phyloP scores from a whole-genome alignment of 352 stramenopile genomes.

The Peronospora farinosa region DNA sequence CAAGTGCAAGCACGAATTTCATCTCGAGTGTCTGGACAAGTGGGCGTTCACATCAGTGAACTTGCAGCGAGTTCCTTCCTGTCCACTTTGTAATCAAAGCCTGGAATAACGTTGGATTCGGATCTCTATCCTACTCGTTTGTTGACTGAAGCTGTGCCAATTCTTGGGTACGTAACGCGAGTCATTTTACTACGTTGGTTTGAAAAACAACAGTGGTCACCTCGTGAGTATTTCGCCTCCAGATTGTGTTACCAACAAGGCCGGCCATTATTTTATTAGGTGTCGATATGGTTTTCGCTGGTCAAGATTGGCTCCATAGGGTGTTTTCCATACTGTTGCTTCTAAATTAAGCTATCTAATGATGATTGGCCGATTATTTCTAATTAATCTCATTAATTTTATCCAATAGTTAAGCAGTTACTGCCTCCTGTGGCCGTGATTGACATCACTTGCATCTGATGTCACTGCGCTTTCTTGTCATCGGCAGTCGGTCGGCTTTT shows the following conservation, averaged over 20 bases:
- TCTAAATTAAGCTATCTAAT: background rate
- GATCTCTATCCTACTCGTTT: background rate
- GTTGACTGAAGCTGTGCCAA: background rate
- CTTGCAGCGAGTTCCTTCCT: slow-evolving; percentile 58
- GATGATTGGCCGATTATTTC: slow-evolving; percentile 6
- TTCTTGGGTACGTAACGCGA: background rate
- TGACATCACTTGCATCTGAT: slow-evolving; percentile 6
- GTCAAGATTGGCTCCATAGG: slow-evolving; percentile 2
- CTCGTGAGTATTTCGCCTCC: slow-evolving; percentile 9
- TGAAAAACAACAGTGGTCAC: slow-evolving; percentile 5
- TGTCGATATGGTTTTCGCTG: slow-evolving; percentile 6
- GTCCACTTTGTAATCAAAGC: slow-evolving; percentile 77
- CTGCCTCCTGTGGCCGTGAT: slow-evolving; percentile 6
- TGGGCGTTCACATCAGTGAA: slow-evolving; percentile 80
- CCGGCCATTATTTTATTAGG: slow-evolving; percentile 1
- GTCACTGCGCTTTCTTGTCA: slow-evolving; percentile 19
- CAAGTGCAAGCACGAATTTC: slow-evolving; percentile 85
- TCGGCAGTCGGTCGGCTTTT: slow-evolving; percentile 10
- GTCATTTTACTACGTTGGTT: slow-evolving; percentile 6
- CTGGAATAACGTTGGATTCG: slow-evolving; percentile 39
- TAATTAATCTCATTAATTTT: background rate
- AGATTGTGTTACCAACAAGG: slow-evolving; percentile 6
- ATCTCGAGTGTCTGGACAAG: slow-evolving; percentile 85
- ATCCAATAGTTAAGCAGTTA: slow-evolving; percentile 5
- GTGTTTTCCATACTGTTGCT: too few relatives aligned